Evolutionary conservation across 192 early-diverging fungal species (phyloP), one percentile per base, ranked within the genome.

Genomic region (Umbelopsis vinacea): DNA sequence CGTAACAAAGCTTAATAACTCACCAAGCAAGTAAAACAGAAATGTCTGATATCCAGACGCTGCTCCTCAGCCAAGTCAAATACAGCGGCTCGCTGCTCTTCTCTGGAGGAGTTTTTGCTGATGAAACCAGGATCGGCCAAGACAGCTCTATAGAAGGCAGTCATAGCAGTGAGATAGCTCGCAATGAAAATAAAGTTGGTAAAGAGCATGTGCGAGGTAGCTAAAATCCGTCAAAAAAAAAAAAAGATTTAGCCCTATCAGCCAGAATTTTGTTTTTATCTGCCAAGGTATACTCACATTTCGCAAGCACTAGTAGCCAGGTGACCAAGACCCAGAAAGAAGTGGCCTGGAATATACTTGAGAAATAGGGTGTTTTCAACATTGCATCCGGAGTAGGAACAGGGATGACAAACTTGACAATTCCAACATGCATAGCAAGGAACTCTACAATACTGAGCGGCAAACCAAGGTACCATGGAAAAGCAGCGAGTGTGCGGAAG

Each of bases 321-420:
- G 87, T 84, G 21, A 89, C 22, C 19, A 86, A 70, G 7, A 90
- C 87, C 77, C 86, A 92, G 71, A 97, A 84, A 12, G 95, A 84
- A 2, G 92, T 92, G 4, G 93, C 84, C 82, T 98, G 97, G 74
- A 94, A 94, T 71, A 98, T 89, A 52, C 90, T 87, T 1, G 92
- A 91, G 68, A 91, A 86, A 67, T 94, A 95, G 0, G 97, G 97
- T 46, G 94, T 94, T 70, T 84, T 78, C 69, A 87, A 82, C 67
- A 97, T 76, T 19, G 85, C 82, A 68, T 86, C 83, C 12, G 81
- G 79, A 3, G 69, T 75, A 40, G 76, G 74, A 68, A 86, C 72
- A 33, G 74, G 70, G 67, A 89, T 79, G 19, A 97, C 76, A 60
- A 88, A 85, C 60, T 81, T 79, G 66, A 91, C 73, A 22, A 93